These are phyloP conservation scores for Rhododendron henanense DNA, from an alignment of 148 eudicot species.

Conservation along the genomic window DNA sequence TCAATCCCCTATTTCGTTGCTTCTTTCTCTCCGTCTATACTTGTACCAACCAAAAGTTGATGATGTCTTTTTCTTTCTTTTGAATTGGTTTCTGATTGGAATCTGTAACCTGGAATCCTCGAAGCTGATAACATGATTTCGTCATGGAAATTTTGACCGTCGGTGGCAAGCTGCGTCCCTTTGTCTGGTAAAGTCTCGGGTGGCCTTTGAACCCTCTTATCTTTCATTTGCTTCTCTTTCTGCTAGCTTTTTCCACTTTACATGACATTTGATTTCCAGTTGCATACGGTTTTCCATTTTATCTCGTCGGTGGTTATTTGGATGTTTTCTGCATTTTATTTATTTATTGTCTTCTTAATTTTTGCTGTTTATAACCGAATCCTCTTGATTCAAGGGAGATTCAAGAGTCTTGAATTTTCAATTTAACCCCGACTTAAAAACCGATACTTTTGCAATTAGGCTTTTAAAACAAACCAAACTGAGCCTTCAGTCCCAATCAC, in stretches of 20 bases:
- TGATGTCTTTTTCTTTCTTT: neutral
- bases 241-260: neutral
- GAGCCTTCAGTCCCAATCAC: neutral
- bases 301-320: neutral
- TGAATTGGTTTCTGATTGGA: neutral
- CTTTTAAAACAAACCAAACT: neutral
- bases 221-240: neutral
- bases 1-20: neutral
- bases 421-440: neutral
- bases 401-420: neutral
- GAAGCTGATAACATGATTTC: neutral
- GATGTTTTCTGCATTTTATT: neutral
- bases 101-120: neutral
- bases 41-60: neutral
- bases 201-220: neutral
- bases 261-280: neutral
- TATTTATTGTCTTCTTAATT: neutral
- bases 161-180: neutral
- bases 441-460: neutral
- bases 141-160: neutral
- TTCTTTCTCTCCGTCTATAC: neutral
- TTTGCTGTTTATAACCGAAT: neutral
- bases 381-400: neutral
- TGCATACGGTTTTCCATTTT: neutral
- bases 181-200: slow-evolving; percentile 1